Conservation (phyloP, 202 grass and related monocot species). For the Zoysia matrella region DNA sequence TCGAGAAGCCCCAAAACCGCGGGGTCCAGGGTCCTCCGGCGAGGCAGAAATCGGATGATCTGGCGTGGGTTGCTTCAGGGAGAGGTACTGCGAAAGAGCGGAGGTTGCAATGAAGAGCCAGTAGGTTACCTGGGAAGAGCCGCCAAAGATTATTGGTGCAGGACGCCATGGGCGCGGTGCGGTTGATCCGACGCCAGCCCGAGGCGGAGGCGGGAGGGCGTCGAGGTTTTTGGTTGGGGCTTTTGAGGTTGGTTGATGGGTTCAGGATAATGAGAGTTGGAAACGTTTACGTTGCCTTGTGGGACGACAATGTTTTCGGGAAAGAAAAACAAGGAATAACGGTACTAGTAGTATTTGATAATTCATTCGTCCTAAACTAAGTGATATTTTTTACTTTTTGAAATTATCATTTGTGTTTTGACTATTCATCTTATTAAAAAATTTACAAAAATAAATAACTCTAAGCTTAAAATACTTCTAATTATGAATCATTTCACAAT, state of each 20-base stretch:
- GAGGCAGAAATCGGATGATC: conserved; percentile 31
- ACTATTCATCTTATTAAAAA: too few species aligned
- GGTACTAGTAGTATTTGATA: background rate
- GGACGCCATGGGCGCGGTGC: conserved; percentile 45
- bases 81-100: background rate
- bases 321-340: background rate
- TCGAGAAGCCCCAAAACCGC: background rate
- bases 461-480: too few species aligned
- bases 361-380: conserved; percentile 14
- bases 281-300: background rate
- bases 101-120: background rate
- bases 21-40: conserved; percentile 6
- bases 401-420: too few species aligned
- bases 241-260: background rate
- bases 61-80: background rate
- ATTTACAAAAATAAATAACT: too few species aligned
- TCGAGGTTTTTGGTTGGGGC: conserved; percentile 21
- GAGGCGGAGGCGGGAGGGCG: background rate
- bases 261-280: conserved; percentile 40
- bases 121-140: conserved; percentile 47
- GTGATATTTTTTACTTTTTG: conserved; percentile 1
- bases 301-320: background rate
- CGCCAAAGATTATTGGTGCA: conserved; percentile 44
- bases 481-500: too few species aligned
- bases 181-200: background rate